Evolutionary conservation across 2,329 filamentous ascomycete species (phyloP).

Genomic region (Fusarium sp.): DNA sequence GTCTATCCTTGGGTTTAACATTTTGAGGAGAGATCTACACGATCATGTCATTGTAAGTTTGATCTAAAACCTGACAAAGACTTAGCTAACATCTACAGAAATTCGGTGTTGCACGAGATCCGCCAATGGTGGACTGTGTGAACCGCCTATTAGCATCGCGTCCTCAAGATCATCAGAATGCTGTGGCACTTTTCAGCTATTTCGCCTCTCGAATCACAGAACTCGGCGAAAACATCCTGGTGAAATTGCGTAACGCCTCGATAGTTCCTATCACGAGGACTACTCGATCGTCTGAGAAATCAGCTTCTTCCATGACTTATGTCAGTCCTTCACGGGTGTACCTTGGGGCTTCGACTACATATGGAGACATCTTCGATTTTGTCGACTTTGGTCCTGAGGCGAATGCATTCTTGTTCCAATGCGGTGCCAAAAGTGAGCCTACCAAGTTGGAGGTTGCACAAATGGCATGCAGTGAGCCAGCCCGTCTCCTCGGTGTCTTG

Average conservation of each 20-base stretch:
- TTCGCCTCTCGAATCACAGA: conserved; percentile 81
- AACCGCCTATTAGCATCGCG: conserved; percentile 76
- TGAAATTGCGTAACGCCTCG: conserved; percentile 68
- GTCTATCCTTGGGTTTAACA: conserved; percentile 80
- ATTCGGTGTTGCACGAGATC: conserved; percentile 86
- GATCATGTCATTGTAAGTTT: conserved; percentile 72
- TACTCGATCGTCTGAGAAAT: conserved; percentile 52
- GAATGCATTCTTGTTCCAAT: conserved; percentile 87
- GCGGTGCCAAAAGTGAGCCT: conserved; percentile 91
- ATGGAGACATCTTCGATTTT: conserved; percentile 94
- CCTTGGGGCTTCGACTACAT: conserved; percentile 74
- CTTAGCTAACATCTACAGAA: conserved; percentile 56
- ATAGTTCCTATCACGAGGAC: conserved; percentile 74
- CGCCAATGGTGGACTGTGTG: conserved; percentile 80
- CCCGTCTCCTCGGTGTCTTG: conserved; percentile 80
- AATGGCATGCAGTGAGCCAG: conserved; percentile 85
- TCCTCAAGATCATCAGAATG: conserved; percentile 72
- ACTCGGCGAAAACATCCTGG: conserved; percentile 68
- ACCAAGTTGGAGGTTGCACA: conserved; percentile 85
- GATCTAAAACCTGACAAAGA: not conserved
- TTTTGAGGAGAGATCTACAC: conserved; percentile 80
- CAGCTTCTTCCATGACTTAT: conserved; percentile 42
- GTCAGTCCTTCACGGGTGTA: conserved; percentile 80
- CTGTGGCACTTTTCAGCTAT: conserved; percentile 81
- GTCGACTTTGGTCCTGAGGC: conserved; percentile 91